Evolutionary conservation across 2,329 filamentous ascomycete genomes (phyloP), one percentile per base, ranked within the genome.

Genomic region (Boeremia exigua): DNA sequence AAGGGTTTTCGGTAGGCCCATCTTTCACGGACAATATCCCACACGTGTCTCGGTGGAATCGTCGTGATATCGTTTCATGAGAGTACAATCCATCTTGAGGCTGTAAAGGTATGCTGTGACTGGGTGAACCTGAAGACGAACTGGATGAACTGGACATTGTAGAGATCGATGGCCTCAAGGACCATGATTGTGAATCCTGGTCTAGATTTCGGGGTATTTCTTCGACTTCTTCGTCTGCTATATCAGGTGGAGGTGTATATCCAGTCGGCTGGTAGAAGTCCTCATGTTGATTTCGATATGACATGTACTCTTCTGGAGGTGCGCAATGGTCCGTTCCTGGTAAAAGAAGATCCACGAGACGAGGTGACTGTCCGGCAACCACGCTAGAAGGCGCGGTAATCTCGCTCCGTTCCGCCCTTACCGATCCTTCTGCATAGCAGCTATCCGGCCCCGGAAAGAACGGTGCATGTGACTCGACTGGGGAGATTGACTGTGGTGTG

Each of bases 21-120:
- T 90, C 87, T 67, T 89, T 90, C 47, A 90, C 81, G 0, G 88
- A 90, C 17, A 90, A 77, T 44, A 91, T 88, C 3, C 87, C 87
- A 67, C 88, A 90, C 0, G 88, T 90, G 53, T 87, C 78, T 60
- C 80, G 82, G 65, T 89, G 85, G 65, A 88, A 90, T 25, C 86
- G 82, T 46, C 84, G 70, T 46, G 86, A 82, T 19, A 90, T 75
- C 78, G 85, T 84, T 60, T 89, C 87, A 9, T 83, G 80, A 51
- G 84, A 86, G 33, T 77, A 78, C 30, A 78, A 70, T 51, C 78
- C 73, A 27, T 86, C 73, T n/a, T 75, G 72, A 5, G 82, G 82
- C 51, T 82, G 78, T 19, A 70, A 70, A 38, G 80, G 78, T 4
- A 74, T 56, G 5, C 58, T 49, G 27, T 63, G 54, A 6, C 58